These are phyloP conservation scores for Tinospora cordifolia DNA, from an alignment of 164 flowering plant genomes.

Conservation along the genomic window DNA sequence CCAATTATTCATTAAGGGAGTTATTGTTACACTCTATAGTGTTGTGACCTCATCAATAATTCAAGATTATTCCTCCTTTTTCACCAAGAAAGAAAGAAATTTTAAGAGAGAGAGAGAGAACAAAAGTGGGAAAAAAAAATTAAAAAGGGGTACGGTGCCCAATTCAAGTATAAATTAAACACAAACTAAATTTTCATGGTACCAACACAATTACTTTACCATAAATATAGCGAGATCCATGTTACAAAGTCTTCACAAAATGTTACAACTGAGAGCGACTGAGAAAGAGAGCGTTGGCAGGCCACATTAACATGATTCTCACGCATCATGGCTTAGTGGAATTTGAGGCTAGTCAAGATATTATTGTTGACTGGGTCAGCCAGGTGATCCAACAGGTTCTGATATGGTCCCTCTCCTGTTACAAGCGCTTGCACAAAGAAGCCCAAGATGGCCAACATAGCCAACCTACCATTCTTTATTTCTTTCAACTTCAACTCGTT, in stretches of 20 bases:
- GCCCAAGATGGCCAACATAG: conserved; percentile 92
- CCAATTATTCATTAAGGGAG: no score
- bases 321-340: conserved; percentile 59
- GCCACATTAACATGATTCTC: no score
- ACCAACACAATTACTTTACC: background rate
- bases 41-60: no score
- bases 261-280: conserved; percentile 4
- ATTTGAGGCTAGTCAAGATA: conserved; percentile 86
- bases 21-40: no score
- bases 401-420: conserved; percentile 90
- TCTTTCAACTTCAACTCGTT: conserved; percentile 90
- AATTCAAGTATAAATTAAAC: conserved; percentile 1
- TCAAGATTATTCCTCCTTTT: no score
- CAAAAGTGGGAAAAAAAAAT: no score
- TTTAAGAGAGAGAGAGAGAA: background rate
- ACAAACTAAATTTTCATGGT: background rate
- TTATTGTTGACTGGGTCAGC: conserved; percentile 93
- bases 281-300: conserved; percentile 3
- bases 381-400: conserved; percentile 90
- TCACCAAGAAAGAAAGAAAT: background rate
- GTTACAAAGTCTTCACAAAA: conserved; percentile 6
- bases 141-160: no score
- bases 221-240: no score
- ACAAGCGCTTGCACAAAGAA: conserved; percentile 75
- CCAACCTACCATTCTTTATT: conserved; percentile 91